These are phyloP conservation scores for Aspergillus alliaceus DNA, from an alignment of 2,329 filamentous ascomycete species.

Conservation along the genomic window DNA sequence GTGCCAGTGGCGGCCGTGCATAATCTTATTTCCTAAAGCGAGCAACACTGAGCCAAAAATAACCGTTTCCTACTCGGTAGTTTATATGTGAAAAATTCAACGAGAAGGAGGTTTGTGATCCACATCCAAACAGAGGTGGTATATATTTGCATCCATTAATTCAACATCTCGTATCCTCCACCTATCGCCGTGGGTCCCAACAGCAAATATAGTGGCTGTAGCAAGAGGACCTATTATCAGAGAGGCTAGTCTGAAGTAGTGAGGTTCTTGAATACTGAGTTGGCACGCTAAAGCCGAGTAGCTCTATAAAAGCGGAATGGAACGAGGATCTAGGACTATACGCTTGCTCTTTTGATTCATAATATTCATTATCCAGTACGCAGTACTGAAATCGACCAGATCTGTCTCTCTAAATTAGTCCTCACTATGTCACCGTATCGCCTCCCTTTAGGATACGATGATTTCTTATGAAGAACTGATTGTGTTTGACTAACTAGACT, in stretches of 20 bases:
- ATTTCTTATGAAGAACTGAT: no score
- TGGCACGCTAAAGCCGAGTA: not conserved
- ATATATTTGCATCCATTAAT: not conserved
- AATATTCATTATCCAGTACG: no score
- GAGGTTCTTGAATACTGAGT: not conserved
- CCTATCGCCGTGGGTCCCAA: not conserved
- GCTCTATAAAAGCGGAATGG: not conserved
- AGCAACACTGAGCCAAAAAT: conserved; percentile 4
- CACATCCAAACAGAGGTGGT: not conserved
- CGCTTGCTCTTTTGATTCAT: not conserved
- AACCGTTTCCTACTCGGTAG: no score
- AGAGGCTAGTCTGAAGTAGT: not conserved
- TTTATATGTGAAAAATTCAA: no score
- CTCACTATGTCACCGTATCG: no score
- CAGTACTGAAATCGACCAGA: no score
- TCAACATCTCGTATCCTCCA: not conserved
- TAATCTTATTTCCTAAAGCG: not conserved
- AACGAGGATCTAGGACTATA: not conserved
- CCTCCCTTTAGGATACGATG: no score
- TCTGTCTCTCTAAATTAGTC: no score
- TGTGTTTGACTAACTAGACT: no score
- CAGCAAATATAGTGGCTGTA: not conserved
- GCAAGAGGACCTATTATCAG: not conserved
- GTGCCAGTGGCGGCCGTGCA: no score
- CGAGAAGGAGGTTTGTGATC: not conserved